These are phyloP conservation scores for Chamaecrista fasciculata DNA, from an alignment of 306 rosid species.

Conservation along the genomic window DNA sequence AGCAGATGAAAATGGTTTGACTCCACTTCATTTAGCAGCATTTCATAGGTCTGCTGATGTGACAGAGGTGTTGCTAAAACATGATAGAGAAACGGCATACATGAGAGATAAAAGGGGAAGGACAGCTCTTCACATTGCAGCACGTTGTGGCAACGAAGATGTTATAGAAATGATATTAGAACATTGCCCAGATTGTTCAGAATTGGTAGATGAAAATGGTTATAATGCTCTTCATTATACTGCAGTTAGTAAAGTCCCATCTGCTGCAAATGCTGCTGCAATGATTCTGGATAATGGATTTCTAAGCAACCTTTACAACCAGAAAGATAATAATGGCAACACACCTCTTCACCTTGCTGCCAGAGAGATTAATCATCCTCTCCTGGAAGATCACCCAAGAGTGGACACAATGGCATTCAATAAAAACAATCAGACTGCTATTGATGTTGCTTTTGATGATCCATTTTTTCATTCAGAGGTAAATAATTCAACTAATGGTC, in stretches of 20 bases:
- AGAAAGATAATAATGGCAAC: not conserved
- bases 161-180: not conserved
- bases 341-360: not conserved
- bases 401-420: not conserved
- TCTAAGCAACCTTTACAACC: not conserved
- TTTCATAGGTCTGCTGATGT: accelerated
- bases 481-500: not conserved
- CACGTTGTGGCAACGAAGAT: not conserved
- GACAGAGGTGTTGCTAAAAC: not conserved
- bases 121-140: not conserved
- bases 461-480: not conserved
- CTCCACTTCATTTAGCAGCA: not conserved
- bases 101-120: not conserved
- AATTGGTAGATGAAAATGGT: not conserved
- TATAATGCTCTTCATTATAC: not conserved
- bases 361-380: not conserved
- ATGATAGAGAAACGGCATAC: not conserved
- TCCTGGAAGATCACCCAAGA: not conserved
- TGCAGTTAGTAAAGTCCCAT: accelerated
- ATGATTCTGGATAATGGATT: not conserved
- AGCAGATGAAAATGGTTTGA: not conserved
- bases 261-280: accelerated
- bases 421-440: not conserved
- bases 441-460: not conserved
- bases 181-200: slow-evolving; percentile 14